These are phyloP conservation scores for Candida gorgasii DNA, from an alignment of 805 yeast species.

Conservation along the genomic window DNA sequence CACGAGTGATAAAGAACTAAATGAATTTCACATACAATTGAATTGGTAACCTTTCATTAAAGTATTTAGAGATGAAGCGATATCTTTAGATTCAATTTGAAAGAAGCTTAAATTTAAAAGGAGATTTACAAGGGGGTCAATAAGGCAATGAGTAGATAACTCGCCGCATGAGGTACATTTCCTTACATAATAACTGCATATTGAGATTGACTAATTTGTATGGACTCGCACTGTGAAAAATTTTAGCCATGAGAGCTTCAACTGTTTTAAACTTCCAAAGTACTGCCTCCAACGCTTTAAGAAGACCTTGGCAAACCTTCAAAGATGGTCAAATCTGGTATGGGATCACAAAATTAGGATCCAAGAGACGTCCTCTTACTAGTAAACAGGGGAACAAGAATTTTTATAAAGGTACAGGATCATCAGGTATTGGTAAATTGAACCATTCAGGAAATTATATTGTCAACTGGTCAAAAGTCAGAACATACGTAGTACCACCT, in stretches of 20 bases:
- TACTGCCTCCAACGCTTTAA: constrained; percentile 48
- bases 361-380: constrained; percentile 79
- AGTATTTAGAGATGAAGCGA: too few relatives aligned
- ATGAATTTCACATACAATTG: background rate
- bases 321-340: constrained; percentile 83
- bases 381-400: constrained; percentile 94
- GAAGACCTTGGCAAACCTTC: constrained; percentile 88
- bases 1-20: constrained; percentile 1
- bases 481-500: constrained; percentile 85
- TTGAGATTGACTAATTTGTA: background rate
- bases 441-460: constrained; percentile 73
- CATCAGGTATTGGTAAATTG: constrained; percentile 86
- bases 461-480: constrained; percentile 80
- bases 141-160: too few relatives aligned
- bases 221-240: constrained; percentile 4
- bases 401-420: constrained; percentile 93
- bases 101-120: too few relatives aligned
- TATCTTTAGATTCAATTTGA: too few relatives aligned
- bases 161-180: background rate
- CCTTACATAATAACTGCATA: background rate
- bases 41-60: background rate
- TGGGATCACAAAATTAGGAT: constrained; percentile 75
- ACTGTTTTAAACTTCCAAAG: constrained; percentile 47
- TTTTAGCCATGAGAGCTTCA: constrained; percentile 50
- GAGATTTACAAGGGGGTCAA: too few relatives aligned